Percentiles rank a stretch among this genome's conserved stretches.
phyloP scores from a whole-genome alignment of 768 basidiomycete species.

The Boletus reticulatus region DNA sequence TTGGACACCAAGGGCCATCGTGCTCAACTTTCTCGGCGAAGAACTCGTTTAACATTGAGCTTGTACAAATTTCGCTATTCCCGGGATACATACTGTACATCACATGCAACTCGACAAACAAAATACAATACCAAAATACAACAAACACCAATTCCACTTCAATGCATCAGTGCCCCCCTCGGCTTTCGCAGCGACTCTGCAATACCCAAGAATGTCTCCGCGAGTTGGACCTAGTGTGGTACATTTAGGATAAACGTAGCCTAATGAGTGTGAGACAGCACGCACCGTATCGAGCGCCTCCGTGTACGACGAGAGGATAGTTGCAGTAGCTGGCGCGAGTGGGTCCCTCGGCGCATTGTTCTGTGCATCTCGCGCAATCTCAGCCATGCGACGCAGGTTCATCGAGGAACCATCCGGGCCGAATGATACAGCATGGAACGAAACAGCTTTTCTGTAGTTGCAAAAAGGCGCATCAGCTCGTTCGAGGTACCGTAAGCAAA shows the following conservation, averaged over 20 bases:
- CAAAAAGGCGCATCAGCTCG: not conserved
- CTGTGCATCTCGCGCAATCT: slow-evolving; percentile 48
- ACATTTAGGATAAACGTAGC: no score
- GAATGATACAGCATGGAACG: slow-evolving; percentile 61
- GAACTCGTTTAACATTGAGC: no score
- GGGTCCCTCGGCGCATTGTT: slow-evolving; percentile 42
- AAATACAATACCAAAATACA: not conserved
- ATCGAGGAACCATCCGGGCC: slow-evolving; percentile 32
- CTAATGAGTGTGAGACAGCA: not conserved
- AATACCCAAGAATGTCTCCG: slow-evolving; percentile 56
- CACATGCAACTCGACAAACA: not conserved
- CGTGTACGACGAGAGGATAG: slow-evolving; percentile 45
- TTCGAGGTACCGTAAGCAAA: not conserved
- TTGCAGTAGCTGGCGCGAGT: slow-evolving; percentile 30
- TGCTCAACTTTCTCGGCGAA: no score
- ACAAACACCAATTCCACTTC: not conserved
- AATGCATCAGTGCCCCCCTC: slow-evolving; percentile 45
- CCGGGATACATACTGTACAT: no score
- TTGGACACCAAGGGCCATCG: no score
- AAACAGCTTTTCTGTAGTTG: slow-evolving; percentile 45
- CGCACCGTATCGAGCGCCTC: slow-evolving; percentile 51
- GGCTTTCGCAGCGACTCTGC: slow-evolving; percentile 58
- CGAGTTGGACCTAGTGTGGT: slow-evolving; percentile 46
- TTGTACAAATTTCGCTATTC: no score
- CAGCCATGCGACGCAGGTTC: slow-evolving; percentile 47